Evolutionary conservation across 257 asterid genomes (phyloP).

Genomic region (Euphrasia confusa): DNA sequence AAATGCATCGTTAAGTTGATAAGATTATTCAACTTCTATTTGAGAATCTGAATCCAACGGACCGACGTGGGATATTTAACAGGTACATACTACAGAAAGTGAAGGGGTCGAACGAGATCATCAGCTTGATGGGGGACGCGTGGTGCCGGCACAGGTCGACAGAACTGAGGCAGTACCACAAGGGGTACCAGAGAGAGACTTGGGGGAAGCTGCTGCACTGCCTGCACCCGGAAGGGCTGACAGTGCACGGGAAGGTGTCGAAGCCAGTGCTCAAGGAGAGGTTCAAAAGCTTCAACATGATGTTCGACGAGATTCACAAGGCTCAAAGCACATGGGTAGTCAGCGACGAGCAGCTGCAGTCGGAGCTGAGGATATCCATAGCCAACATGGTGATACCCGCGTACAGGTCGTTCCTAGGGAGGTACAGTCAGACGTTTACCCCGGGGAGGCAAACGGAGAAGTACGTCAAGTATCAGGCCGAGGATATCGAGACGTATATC

Average conservation of each 20-base stretch:
- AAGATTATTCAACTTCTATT: too few relatives aligned
- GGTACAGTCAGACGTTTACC: constrained; percentile 70
- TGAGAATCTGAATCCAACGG: too few relatives aligned
- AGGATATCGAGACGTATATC: constrained; percentile 61
- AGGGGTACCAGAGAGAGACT: constrained; percentile 80
- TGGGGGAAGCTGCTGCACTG: constrained; percentile 67
- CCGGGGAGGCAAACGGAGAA: constrained; percentile 94
- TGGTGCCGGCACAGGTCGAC: constrained; percentile 76
- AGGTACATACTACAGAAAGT: constrained; percentile 66
- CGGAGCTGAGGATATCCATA: constrained; percentile 86
- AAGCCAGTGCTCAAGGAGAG: constrained; percentile 79
- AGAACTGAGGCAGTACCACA: constrained; percentile 75
- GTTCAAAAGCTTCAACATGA: constrained; percentile 70
- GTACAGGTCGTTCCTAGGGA: constrained; percentile 70
- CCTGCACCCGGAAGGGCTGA: constrained; percentile 64
- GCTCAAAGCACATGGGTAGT: constrained; percentile 83
- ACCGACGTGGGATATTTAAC: too few relatives aligned
- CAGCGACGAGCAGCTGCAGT: constrained; percentile 82
- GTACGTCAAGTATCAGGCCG: constrained; percentile 77
- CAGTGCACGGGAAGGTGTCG: constrained; percentile 59
- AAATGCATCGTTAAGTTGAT: too few relatives aligned
- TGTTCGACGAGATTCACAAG: constrained; percentile 77
- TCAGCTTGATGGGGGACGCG: constrained; percentile 51
- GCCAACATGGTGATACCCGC: constrained; percentile 96
- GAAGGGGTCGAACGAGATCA: constrained; percentile 46